Evolutionary conservation across 177 flowering plant genomes (phyloP).

Genomic region (Vitis hybrid): DNA sequence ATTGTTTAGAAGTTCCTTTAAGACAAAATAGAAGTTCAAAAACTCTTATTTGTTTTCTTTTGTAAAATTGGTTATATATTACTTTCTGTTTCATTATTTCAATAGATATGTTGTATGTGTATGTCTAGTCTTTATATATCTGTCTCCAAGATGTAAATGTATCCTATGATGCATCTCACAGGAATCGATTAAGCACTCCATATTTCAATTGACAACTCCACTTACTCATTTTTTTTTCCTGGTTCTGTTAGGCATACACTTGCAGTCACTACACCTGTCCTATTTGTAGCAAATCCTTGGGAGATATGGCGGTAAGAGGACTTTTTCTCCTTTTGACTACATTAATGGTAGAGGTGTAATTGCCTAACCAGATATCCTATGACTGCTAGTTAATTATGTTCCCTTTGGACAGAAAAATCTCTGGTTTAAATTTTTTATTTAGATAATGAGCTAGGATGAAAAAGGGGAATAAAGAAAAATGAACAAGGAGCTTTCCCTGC

Average conservation of each 20-base stretch:
- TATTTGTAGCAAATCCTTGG: constrained; percentile 60
- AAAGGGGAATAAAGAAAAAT: neutral
- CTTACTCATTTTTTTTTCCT: neutral
- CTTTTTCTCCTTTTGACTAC: neutral
- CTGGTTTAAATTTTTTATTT: neutral
- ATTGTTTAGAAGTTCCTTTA: no score
- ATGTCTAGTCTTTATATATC: no score
- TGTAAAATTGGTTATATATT: no score
- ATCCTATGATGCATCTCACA: no score
- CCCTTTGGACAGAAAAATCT: neutral
- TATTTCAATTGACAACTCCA: no score
- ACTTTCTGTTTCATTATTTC: no score
- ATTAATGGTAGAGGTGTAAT: neutral
- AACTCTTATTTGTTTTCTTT: no score
- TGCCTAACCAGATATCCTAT: neutral
- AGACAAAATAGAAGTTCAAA: no score
- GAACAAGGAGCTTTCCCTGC: neutral
- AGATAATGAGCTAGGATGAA: neutral
- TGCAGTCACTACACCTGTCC: constrained; percentile 64
- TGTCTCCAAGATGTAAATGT: no score
- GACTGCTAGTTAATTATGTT: neutral
- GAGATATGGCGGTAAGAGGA: constrained; percentile 60
- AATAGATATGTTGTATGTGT: no score
- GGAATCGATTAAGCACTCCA: no score
- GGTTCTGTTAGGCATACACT: constrained; percentile 44